Conservation (phyloP, 176 grass and related monocot species). For the Aegilops tauschii region DNA sequence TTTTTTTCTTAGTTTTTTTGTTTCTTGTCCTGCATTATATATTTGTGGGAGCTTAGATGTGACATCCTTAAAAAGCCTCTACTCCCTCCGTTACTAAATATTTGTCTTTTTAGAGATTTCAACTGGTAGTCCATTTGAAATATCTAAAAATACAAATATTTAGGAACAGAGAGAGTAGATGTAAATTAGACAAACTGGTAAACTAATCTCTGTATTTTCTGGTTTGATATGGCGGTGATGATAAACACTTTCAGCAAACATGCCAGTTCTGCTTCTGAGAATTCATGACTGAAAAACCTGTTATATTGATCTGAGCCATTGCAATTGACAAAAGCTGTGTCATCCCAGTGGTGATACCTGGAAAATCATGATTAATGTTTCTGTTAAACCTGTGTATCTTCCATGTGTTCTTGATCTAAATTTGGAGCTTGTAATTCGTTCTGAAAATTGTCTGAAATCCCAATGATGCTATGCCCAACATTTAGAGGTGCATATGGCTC, state of each 20-base stretch:
- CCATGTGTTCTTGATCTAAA: no score
- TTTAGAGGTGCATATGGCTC: slow-evolving; percentile 27
- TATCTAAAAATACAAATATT: no score
- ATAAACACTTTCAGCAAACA: slow-evolving; percentile 46
- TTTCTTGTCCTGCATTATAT: no score
- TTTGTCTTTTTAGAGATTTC: no score
- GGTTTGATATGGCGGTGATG: slow-evolving; percentile 29
- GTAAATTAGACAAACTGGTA: no score
- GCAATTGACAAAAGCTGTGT: neutral
- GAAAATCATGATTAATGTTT: neutral
- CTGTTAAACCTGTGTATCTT: no score
- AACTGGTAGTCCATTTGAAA: no score
- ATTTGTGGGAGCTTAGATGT: no score
- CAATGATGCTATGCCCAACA: slow-evolving; percentile 6
- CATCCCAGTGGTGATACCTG: neutral
- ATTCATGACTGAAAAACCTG: slow-evolving; percentile 59
- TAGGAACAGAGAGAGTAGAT: no score
- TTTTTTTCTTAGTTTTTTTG: no score
- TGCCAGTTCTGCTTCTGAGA: slow-evolving; percentile 82
- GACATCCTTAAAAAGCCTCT: no score
- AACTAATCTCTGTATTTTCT: neutral
- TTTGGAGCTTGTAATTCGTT: neutral
- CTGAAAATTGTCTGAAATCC: neutral
- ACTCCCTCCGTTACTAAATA: no score
- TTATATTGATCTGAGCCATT: slow-evolving; percentile 39